These are phyloP conservation scores for Calonectria pseudoturangicola DNA, from an alignment of 2,329 filamentous ascomycete species.

Conservation along the genomic window DNA sequence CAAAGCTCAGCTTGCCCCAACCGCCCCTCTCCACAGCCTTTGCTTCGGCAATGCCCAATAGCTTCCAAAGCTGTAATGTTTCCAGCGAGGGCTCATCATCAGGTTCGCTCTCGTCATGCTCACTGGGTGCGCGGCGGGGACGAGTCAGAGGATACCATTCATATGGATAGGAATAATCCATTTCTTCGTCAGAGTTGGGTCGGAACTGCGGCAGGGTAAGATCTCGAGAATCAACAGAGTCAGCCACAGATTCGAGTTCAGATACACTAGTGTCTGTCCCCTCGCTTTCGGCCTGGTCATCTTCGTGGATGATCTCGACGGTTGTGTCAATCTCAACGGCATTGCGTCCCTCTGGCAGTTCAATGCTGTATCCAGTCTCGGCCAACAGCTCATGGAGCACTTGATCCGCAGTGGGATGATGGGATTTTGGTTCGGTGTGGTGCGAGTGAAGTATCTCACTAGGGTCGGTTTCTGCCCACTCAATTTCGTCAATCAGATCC, in stretches of 20 bases:
- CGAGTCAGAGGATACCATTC: slow-evolving; percentile 52
- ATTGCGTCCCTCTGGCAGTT: slow-evolving; percentile 56
- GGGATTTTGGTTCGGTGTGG: slow-evolving; percentile 41
- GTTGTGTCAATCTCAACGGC: slow-evolving; percentile 58
- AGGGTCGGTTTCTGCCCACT: slow-evolving; percentile 56
- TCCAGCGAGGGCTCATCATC: slow-evolving; percentile 52
- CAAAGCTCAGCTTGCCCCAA: slow-evolving; percentile 84
- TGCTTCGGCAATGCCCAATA: slow-evolving; percentile 78
- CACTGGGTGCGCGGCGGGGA: not conserved
- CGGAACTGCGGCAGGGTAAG: slow-evolving; percentile 82
- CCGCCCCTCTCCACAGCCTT: slow-evolving; percentile 84
- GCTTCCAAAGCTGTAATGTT: slow-evolving; percentile 69
- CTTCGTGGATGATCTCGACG: slow-evolving; percentile 50
- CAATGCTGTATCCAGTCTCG: slow-evolving; percentile 67
- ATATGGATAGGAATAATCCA: slow-evolving; percentile 36
- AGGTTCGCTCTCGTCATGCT: slow-evolving; percentile 42
- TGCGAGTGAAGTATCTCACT: slow-evolving; percentile 44
- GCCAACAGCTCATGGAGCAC: slow-evolving; percentile 62
- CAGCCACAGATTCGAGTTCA: slow-evolving; percentile 42
- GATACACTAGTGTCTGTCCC: slow-evolving; percentile 37
- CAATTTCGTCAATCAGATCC: slow-evolving; percentile 67
- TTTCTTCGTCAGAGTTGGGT: slow-evolving; percentile 68
- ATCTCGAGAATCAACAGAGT: slow-evolving; percentile 65
- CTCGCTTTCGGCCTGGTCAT: slow-evolving; percentile 32
- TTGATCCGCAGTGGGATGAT: slow-evolving; percentile 49